Evolutionary conservation across 192 early-diverging fungal genomes (phyloP), one percentile per base, ranked within the genome.

Genomic region (Coemansia sp.): DNA sequence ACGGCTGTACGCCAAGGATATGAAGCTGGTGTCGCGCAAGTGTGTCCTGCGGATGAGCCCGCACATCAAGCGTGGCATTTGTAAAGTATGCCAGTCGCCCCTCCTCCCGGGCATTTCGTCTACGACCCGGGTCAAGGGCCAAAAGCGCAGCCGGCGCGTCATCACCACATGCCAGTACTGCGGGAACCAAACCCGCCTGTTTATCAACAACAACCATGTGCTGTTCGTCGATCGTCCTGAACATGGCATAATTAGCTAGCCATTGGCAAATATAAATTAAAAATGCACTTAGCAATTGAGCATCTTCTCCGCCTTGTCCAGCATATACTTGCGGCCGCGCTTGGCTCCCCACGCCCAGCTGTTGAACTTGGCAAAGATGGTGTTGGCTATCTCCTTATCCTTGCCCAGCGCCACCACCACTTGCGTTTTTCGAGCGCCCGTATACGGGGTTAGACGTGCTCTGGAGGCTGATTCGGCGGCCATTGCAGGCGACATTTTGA

Each of bases 31-130:
- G 24, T 70, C 76, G 19, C 65, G 66, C 48, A 79, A 79, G 29
- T 65, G 70, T 53, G 76, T 79, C 22, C 56, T 72, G 27, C 76
- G 76, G 24, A 35, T 72, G 38, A 79, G 76, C 52, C 76, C 76
- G 4, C 76, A 79, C 19, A 26, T 79, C 3, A 71, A 71, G 22
- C 70, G 76, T 27, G 63, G 53, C 21, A 52, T 79, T 7, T 79
- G 76, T 55, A 65, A 60, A 43, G 55, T 41, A 7, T 79, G 76
- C 33, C 38, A 50, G 12, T 62, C 58, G 0, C 76, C 76, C 15
- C 42, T 72, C 27, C 19, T 69, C 4, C 76, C 76, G 1, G 76
- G 76, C 22, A 48, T 72, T 4, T 72, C 76, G 38, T 66, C 62
- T 56, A 53, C 40, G 17, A 65, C 60, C 8, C 58, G 76, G 19